Base-by-base conservation (phyloP, 352 stramenopile species). In the Peronospora belbahrii region DNA sequence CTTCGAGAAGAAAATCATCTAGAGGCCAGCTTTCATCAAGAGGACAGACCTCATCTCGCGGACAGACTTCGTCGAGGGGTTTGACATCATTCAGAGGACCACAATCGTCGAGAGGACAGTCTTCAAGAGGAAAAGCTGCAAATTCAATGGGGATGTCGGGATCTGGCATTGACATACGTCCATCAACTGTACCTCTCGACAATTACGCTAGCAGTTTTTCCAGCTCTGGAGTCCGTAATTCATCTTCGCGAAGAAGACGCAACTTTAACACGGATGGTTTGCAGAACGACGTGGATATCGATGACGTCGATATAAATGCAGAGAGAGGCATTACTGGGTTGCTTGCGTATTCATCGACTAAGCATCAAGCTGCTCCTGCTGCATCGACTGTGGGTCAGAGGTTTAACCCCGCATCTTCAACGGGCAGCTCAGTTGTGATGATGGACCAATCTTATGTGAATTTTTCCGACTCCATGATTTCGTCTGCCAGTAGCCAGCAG, bases 361-460 rank as follows among this genome's bases (percentile, higher is more conserved):
- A 23, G 2, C 48, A 22, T 24, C 28, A 49, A 23, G 56, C 41
- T 48, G 36, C 33, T 38, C 52, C 52, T 34, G 43, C 27, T 14
- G 42, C 48, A 15, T 67, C 58, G 37, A 58, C 19, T 25, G 24
- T 50, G 32, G 20, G 38, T 23, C 37, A 52, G 14, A 25, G 18
- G 13, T 58, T 57, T 49, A 25, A 24, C 8, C 44, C 40, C 5
- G 52, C n/a, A 34, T 47, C 42, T 31, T 66, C 56, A 15, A 45
- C 23, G 7, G 25, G 37, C 25, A 63, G 56, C 13, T 62, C 48
- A 15, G 17, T 35, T 25, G 58, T 48, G 23, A 52, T 40, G 13
- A 70, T 65, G 44, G 45, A 63, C 3, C 64, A 57, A 19, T 74
- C 64, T 2, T 74, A 61, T 52, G 39, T 74, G 11, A 68, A 65